These are phyloP conservation scores for Pseudogymnoascus sp. DNA, from an alignment of 2,329 filamentous ascomycete genomes.

Conservation along the genomic window DNA sequence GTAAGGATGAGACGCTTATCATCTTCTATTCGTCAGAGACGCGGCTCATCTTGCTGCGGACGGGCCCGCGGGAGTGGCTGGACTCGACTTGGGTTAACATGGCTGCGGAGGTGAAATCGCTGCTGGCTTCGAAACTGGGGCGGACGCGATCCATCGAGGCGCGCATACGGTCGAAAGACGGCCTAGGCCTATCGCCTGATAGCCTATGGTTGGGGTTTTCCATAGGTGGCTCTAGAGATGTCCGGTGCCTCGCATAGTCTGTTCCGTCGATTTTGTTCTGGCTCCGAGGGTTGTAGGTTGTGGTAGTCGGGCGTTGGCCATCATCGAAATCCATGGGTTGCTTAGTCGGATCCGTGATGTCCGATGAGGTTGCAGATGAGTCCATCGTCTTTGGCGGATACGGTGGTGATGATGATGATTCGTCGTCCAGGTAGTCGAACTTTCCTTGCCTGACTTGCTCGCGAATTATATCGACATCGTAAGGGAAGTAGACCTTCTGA, in stretches of 20 bases:
- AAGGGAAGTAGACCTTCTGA: constrained; percentile 90
- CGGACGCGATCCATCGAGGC: constrained; percentile 81
- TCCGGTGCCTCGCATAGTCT: constrained; percentile 67
- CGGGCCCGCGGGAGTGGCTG: constrained; percentile 37
- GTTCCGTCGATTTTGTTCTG: constrained; percentile 93
- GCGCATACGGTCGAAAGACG: constrained; percentile 82
- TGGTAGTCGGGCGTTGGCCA: constrained; percentile 74
- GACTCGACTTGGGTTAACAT: constrained; percentile 80
- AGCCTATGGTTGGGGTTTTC: constrained; percentile 25
- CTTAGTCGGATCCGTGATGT: constrained; percentile 42
- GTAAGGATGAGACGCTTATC: not conserved
- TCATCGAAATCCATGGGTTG: constrained; percentile 66
- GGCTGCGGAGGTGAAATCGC: constrained; percentile 86
- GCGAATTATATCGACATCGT: constrained; percentile 90
- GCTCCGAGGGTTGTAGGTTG: constrained; percentile 70
- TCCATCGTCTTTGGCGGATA: constrained; percentile 34
- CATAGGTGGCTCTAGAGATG: constrained; percentile 47
- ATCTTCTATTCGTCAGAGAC: constrained; percentile 7
- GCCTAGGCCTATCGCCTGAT: constrained; percentile 55
- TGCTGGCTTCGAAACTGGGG: constrained; percentile 77
- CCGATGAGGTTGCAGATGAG: constrained; percentile 51
- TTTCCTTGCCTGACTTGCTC: constrained; percentile 81
- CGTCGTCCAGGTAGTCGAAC: constrained; percentile 61
- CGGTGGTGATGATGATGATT: constrained; percentile 13
- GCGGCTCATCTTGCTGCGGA: constrained; percentile 20